Evolutionary conservation across 2,329 filamentous ascomycete species (phyloP), one percentile per base, ranked within the genome.

Genomic region (Colletotrichum trifolii): DNA sequence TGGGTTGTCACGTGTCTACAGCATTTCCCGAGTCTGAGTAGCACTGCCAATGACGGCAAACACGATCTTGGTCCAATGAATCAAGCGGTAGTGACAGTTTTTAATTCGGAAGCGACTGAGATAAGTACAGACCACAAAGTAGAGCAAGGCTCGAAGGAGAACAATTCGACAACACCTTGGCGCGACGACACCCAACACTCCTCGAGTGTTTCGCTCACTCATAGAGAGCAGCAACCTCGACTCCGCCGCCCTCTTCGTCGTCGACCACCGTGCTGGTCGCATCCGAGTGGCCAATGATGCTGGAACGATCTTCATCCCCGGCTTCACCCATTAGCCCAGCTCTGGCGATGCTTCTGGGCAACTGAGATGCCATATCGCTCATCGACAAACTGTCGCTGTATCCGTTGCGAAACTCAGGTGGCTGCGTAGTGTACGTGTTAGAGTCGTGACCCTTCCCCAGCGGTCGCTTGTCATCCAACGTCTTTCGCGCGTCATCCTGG

Each of bases 401-500:
- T 7, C 12, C 17, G 6, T 35, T 11, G 17, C 8, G 42, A 40
- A n/a, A 43, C 8, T 52, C 25, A 13, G 6, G 7, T 13, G 61
- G 53, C 25, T 42, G 25, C 38, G 63, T 59, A 11, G 68, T 54
- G 12, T 70, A 64, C 4, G 72, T 74, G 25, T 73, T 78, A 0
- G 76, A 77, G 13, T 79, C 76, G 17, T 77, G 69, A 9, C 46
- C 59, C 50, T 74, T 78, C 3, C 70, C 69, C 6, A 67, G 64
- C 0, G 71, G 62, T 13, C 68, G 54, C 65, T 70, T 77, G 11
- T 75, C 69, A 2, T 67, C 62, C 54, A 79, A 43, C 2, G 73
- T 72, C 8, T 53, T 40, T 12, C 72, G 70, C 0, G 75, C 69
- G 8, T 78, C 77, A 0, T 70, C 67, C 0, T 74, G 71, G 0